phyloP scores from a whole-genome alignment of 164 flowering plant genomes.

The Pachysandra terminalis region DNA sequence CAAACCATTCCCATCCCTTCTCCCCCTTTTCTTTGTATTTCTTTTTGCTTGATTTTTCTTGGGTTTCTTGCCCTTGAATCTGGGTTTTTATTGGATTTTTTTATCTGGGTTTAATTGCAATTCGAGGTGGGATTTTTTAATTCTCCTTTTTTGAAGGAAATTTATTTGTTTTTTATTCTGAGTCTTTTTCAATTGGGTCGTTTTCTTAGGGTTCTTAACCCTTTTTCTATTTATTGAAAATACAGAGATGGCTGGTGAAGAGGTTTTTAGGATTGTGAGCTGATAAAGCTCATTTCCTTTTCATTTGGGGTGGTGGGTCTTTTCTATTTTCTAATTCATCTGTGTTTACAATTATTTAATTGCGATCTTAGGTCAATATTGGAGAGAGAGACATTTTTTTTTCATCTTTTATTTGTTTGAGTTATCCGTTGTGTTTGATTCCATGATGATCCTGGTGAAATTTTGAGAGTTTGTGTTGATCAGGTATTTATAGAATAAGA shows the following conservation, averaged over 20 bases:
- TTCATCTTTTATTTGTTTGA: background rate
- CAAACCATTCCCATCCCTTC: no score
- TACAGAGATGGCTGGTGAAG: constrained; percentile 1
- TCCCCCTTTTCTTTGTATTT: background rate
- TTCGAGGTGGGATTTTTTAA: background rate
- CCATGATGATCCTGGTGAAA: background rate
- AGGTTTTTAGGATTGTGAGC: constrained; percentile 7
- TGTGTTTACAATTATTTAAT: background rate
- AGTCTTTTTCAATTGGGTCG: constrained; percentile 6
- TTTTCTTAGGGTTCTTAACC: background rate
- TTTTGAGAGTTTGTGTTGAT: background rate
- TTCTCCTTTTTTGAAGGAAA: background rate
- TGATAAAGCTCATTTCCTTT: constrained; percentile 7
- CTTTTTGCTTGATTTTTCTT: background rate
- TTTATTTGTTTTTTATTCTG: background rate
- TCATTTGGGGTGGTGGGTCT: background rate
- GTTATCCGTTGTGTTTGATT: background rate
- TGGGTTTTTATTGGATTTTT: background rate
- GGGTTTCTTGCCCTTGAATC: background rate
- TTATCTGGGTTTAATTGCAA: constrained; percentile 4
- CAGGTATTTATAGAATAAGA: background rate
- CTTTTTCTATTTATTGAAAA: background rate
- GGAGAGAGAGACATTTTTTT: background rate
- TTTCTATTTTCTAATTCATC: background rate
- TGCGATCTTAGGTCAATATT: background rate